Evolutionary conservation across 176 grass and related monocot species (phyloP).

Genomic region (Olyra latifolia): DNA sequence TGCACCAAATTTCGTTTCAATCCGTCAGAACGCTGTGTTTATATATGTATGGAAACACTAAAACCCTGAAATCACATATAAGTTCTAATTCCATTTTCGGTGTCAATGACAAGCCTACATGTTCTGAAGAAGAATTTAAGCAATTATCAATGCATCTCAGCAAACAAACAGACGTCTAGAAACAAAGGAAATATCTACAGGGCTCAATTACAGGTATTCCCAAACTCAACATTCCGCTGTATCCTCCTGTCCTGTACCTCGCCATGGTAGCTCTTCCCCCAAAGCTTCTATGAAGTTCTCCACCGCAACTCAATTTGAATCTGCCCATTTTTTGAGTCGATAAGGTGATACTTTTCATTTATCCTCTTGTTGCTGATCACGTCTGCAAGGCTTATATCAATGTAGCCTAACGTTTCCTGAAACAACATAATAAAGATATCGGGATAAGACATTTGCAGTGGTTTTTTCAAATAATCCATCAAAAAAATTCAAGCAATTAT

Average conservation of each 20-base stretch:
- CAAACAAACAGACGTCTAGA: constrained; percentile 11
- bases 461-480: neutral
- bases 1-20: neutral
- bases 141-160: constrained; percentile 13
- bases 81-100: neutral
- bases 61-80: neutral
- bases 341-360: constrained; percentile 81
- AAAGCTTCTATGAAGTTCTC: constrained; percentile 66
- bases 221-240: constrained; percentile 23
- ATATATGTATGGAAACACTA: neutral
- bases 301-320: constrained; percentile 93
- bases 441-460: constrained; percentile 9
- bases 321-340: constrained; percentile 83
- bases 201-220: constrained; percentile 26
- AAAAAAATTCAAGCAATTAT: neutral
- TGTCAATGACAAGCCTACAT: neutral
- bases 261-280: neutral
- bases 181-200: constrained; percentile 43
- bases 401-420: constrained; percentile 82
- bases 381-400: constrained; percentile 68
- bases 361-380: constrained; percentile 85
- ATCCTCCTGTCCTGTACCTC: constrained; percentile 12
- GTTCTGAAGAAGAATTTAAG: constrained; percentile 9
- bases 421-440: constrained; percentile 26
- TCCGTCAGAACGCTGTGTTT: neutral